Conservation (phyloP, 805 yeast species). For the Candida coleopterorum region DNA sequence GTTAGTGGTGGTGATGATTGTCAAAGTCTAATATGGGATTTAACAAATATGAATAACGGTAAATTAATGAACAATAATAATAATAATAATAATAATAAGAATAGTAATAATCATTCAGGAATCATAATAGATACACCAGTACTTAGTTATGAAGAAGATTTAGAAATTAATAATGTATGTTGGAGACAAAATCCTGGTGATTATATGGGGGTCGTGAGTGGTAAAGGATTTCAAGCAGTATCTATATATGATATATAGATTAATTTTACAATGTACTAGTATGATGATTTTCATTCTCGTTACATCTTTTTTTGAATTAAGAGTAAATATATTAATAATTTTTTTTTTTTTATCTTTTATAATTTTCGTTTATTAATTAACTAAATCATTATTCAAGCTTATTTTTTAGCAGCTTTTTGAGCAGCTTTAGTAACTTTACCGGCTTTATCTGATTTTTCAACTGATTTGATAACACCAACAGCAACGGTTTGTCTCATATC, state of each 20-base stretch:
- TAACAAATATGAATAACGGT: constrained; percentile 28
- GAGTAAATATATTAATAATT: too few relatives aligned
- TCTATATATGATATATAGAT: constrained; percentile 14
- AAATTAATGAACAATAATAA: too few relatives aligned
- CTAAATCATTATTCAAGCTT: too few relatives aligned
- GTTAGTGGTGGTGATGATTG: constrained; percentile 69
- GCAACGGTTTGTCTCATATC: constrained; percentile 99
- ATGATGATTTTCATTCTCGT: too few relatives aligned
- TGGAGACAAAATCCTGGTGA: constrained; percentile 67
- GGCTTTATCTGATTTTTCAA: constrained; percentile 44
- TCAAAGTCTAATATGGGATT: constrained; percentile 68
- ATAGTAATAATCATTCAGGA: constrained; percentile 8
- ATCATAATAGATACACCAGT: constrained; percentile 28
- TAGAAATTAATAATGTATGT: constrained; percentile 72
- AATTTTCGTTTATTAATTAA: too few relatives aligned
- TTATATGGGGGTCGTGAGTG: constrained; percentile 76
- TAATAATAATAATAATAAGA: too few relatives aligned
- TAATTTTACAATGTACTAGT: too few relatives aligned
- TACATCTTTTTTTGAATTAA: too few relatives aligned
- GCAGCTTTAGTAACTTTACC: constrained; percentile 49
- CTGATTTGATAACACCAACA: constrained; percentile 94
- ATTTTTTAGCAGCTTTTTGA: constrained; percentile 43
- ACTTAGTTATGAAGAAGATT: constrained; percentile 53
- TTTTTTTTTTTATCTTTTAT: too few relatives aligned
- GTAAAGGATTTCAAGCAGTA: constrained; percentile 67